Percentiles rank a stretch among this genome's conserved stretches.
Conservation (phyloP, 306 rosid species). For the Sechiopsis laciniata region DNA sequence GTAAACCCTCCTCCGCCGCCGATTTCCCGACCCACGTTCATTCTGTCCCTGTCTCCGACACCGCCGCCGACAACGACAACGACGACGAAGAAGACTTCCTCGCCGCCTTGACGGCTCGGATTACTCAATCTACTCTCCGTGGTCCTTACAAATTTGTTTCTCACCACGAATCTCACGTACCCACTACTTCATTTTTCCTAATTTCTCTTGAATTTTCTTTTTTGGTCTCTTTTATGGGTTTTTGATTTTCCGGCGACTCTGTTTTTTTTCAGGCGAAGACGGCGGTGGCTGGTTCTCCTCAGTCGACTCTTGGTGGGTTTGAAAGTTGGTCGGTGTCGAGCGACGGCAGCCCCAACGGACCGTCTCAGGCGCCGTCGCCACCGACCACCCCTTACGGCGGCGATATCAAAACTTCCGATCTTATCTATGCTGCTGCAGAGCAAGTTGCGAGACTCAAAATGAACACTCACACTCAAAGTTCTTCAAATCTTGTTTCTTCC, state of each 20-base stretch:
- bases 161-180: slow-evolving; percentile 47
- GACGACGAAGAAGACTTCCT: slow-evolving; percentile 72
- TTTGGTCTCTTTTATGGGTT: neutral
- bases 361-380: slow-evolving; percentile 62
- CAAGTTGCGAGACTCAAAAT: slow-evolving; percentile 71
- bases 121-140: slow-evolving; percentile 43
- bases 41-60: slow-evolving; percentile 42
- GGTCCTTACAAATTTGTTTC: slow-evolving; percentile 37
- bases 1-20: neutral
- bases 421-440: slow-evolving; percentile 60
- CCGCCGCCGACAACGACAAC: slow-evolving; percentile 32
- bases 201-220: neutral
- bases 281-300: slow-evolving; percentile 58
- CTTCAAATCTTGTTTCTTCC: slow-evolving; percentile 10
- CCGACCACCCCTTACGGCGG: slow-evolving; percentile 50
- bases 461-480: slow-evolving; percentile 12
- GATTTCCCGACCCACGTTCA: slow-evolving; percentile 47
- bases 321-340: slow-evolving; percentile 58
- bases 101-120: slow-evolving; percentile 50
- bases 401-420: slow-evolving; percentile 54
- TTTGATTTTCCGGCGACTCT: neutral
- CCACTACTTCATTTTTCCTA: neutral
- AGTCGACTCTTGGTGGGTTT: slow-evolving; percentile 62
- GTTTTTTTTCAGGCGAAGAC: slow-evolving; percentile 11
- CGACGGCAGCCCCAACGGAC: slow-evolving; percentile 61